Evolutionary conservation across 2,329 filamentous ascomycete species (phyloP), one percentile per base, ranked within the genome.

Genomic region (Sordariomycetes sp.): DNA sequence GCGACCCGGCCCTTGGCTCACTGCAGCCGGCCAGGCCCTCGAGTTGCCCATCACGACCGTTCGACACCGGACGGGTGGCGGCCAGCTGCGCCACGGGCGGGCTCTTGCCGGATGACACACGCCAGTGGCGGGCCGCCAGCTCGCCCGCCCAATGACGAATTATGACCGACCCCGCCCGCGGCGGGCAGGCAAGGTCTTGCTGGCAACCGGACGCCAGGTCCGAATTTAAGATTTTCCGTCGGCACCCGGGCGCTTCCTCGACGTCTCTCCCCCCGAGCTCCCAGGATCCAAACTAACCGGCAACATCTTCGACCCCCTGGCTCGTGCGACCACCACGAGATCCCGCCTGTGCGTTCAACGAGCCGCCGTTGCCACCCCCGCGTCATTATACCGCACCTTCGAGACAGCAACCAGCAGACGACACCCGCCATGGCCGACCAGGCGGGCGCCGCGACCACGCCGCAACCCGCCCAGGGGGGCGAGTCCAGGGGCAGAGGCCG

Each of bases 401-500:
- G 17, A 15, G 39, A 45, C 17, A 45, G 39, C 39, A n/a, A 7
- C 7, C 39, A 45, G 39, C 39, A 17, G 15, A 45, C 39, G n/a
- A 12, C 36, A 39, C 36, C 45, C 45, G 22, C 45, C 45, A 50
- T 52, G 51, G 51, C 51, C 34, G 17, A n/a, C 28, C 15, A n/a
- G 17, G 34, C 55, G 32, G 48, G 45, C 15, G 48, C n/a, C 28
- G 10, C 32, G 28, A 24, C 39, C 13, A 28, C 24, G 15, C 20
- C 54, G n/a, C 54, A 55, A 28, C 54, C 42, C 34, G 50, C 28
- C 6, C 55, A 56, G 17, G 10, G 55, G 52, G n/a, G 8, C 42
- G 45, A 52, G 28, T 58, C 57, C 58, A 62, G 63, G 32, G 56
- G 64, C 58, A 59, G 63, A 52, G 62, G 63, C 35, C 64, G 66